Evolutionary conservation across 2,329 filamentous ascomycete species (phyloP), one percentile per base, ranked within the genome.

Genomic region (Aspergillus sp.): DNA sequence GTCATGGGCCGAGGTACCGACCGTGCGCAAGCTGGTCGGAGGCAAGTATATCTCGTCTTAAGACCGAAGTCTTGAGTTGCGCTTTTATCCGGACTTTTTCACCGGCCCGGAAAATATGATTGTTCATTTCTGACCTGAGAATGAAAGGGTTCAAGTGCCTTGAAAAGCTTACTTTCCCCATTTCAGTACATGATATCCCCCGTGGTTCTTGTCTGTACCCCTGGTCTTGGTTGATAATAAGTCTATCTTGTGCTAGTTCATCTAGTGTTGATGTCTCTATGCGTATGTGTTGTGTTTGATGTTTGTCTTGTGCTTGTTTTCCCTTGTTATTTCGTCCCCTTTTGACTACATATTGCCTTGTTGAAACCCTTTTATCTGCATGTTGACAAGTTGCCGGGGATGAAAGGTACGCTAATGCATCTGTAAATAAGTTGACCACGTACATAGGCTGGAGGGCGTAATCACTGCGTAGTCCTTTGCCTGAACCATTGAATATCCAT

Each of bases 11-110:
- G 81, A 85, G 38, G 81, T 95, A 34, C 82, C 84, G 10, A 78
- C 82, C 4, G 74, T 80, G 49, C 83, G 83, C 71, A 92, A 87
- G 73, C 69, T 94, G 59, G 80, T 88, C 20, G 86, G 84, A 65
- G 90, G 89, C 44, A 88, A 87, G 72, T 96, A 94, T 70, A 83
- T 89, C 63, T 82, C 83, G 49, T 62, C 66, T 49, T 77, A 58
- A 49, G 13, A 5, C 29, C 9, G 20, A 10, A 23, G 34, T 10
- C 25, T 13, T 42, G 34, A 40, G 31, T 25, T 5, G 4, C 41
- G 20, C 6, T 36, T 5, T 31, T 16, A 38, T 38, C 34, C 13
- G 34, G n/a, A 13, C 25, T 29, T 10, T 10, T 29, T 10, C 7
- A 29, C 25, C 25, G 25, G 25, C 25, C 25, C 25, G 25, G 25